Evolutionary conservation across 495 filamentous ascomycete genomes (phyloP), one percentile per base, ranked within the genome.

Genomic region (Lasiosphaeris hirsuta): DNA sequence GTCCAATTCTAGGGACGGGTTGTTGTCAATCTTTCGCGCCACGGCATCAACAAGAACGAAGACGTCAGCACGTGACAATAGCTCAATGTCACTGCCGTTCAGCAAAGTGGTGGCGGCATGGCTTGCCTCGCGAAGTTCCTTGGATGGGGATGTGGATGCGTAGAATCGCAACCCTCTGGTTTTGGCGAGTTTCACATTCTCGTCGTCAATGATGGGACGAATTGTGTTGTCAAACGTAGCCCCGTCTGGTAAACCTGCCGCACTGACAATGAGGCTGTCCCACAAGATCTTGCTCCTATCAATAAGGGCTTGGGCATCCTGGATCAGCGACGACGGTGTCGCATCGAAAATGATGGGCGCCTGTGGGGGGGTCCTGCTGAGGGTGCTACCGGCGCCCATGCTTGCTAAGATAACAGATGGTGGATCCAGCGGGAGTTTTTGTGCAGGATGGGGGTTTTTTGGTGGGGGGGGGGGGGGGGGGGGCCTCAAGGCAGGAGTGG

Each of bases 41-140:
- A 49, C 46, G 23, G 23, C 46, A 36, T 7, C 46, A 8, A 49
- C 23, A 8, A 7, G 46, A 34, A 10, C 23, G 46, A 49, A 49
- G 23, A 49, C 23, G 8, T 49, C 46, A 14, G 3, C 23, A 4
- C 46, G 46, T 8, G 23, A 49, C 6, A 13, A 34, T 13, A 7
- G 46, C 46, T 49, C 46, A 33, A 33, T 11, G 10, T 49, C 46
- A 14, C 8, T 8, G 23, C 13, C 19, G 46, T 36, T 35, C 10
- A 49, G 23, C 23, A 49, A 36, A 35, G 9, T 49, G n/a, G 46
- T 49, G 11, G 46, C 46, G 9, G 19, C 33, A 11, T 36, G 11
- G 19, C 46, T 49, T 23, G 46, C 46, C 23, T 49, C 46, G 23
- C 46, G 46, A 9, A 49, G 46, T n/a, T 49, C 23, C 23, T 49